phyloP scores from a whole-genome alignment of 441 rosid genomes.

The Melastoma candidum region DNA sequence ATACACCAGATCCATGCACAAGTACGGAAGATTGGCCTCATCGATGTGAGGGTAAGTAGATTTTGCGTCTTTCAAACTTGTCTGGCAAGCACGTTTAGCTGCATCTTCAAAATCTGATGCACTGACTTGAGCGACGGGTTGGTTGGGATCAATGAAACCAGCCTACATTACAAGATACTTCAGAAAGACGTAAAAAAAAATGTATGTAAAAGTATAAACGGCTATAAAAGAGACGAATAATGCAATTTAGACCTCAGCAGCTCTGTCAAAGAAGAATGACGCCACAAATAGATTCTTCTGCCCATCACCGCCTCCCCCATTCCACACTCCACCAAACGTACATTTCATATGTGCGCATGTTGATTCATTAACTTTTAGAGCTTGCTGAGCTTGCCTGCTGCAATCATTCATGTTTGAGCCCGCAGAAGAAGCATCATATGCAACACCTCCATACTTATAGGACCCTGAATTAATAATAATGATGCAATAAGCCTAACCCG shows the following conservation, averaged over 20 bases:
- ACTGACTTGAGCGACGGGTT: conserved; percentile 60
- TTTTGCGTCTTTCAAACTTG: conserved; percentile 54
- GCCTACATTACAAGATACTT: conserved; percentile 33
- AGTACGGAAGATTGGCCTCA: conserved; percentile 50
- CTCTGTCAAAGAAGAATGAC: conserved; percentile 94
- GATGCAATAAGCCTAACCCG: too few species aligned
- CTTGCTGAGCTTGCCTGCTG: conserved; percentile 50
- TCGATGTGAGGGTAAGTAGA: conserved; percentile 38
- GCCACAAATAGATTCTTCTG: conserved; percentile 83
- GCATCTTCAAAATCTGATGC: conserved; percentile 67
- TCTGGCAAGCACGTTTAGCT: conserved; percentile 76
- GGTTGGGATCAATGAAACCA: conserved; percentile 50
- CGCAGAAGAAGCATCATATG: conserved; percentile 44
- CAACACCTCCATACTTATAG: conserved; percentile 70
- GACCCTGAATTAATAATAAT: conserved; percentile 27
- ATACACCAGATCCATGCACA: conserved; percentile 95
- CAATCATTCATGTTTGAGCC: conserved; percentile 73
- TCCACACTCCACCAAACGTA: conserved; percentile 95
- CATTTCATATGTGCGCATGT: conserved; percentile 81
- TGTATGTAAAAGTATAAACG: too few species aligned
- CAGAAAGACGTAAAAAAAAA: too few species aligned
- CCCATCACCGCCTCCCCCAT: conserved; percentile 98
- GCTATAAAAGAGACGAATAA: too few species aligned
- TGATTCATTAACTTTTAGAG: conserved; percentile 74
- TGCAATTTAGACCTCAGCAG: conserved; percentile 64